These are phyloP conservation scores for Dichotomopilus funicola DNA, from an alignment of 2,329 filamentous ascomycete species.

Conservation along the genomic window DNA sequence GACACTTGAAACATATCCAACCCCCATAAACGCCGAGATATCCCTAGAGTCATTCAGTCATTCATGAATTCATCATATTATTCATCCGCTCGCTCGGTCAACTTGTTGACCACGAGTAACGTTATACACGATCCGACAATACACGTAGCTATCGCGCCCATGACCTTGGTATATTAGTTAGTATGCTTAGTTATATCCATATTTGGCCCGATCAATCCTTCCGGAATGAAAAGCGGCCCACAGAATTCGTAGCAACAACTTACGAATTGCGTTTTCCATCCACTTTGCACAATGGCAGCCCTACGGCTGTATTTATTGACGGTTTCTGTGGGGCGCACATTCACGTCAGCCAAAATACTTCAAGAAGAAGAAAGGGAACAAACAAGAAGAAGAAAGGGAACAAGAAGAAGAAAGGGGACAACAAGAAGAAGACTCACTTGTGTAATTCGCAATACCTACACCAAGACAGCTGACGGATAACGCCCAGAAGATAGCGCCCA, in stretches of 20 bases:
- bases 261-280: conserved; percentile 86
- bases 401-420: not conserved
- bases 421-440: conserved; percentile 47
- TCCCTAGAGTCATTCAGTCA: not conserved
- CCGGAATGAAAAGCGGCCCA: not conserved
- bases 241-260: conserved; percentile 16
- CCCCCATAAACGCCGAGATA: not conserved
- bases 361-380: not conserved
- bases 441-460: conserved; percentile 79
- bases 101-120: conserved; percentile 47
- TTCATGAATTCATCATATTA: not conserved
- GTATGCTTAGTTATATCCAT: not conserved
- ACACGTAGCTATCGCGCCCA: conserved; percentile 53
- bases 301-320: conserved; percentile 74
- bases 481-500: conserved; percentile 84
- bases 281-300: conserved; percentile 80
- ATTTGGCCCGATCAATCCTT: not conserved
- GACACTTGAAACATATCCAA: too few relatives aligned
- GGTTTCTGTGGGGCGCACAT: conserved; percentile 39
- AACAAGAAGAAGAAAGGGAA: not conserved
- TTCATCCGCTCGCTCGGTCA: conserved; percentile 23
- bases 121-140: conserved; percentile 62
- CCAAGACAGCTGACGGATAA: conserved; percentile 70
- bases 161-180: conserved; percentile 39
- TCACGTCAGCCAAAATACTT: not conserved